Evolutionary conservation across 108 stramenopile species (phyloP), one percentile per base, ranked within the genome.

Genomic region (Fragilariopsis cylindrus): DNA sequence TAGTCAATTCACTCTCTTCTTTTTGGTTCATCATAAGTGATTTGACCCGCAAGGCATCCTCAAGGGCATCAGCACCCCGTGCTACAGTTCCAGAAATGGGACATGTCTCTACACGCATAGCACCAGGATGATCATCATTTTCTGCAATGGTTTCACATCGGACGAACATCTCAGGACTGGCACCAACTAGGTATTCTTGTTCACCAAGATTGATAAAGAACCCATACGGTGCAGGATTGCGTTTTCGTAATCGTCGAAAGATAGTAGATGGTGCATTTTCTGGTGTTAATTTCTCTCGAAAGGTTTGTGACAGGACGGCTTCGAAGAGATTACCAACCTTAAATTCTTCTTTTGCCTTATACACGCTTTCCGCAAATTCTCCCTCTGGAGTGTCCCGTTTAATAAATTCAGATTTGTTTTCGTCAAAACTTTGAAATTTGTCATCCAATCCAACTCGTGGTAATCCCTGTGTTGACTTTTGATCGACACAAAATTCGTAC

Each of bases 31-130:
- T 96, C 63, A 99, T 94, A 47, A 99, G 76, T 49, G 90, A 85
- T 75, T 95, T 94, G 43, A 99, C 92, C 8, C 91, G 81, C 72
- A 85, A 83, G 4, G 98, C 97, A 78, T 99, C 98, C 74, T 99
- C 98, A 60, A 99, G 84, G n/a, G 98, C 97, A 80, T 98, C 93
- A n/a, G 84, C 89, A 41, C 97, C 97, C 19, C 98, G 88, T 13
- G 93, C 96, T n/a, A 99, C 97, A 7, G 97, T 99, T 69, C 98
- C 98, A n/a, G 96, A 97, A 80, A 99, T 99, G 46, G 98, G 98
- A 79, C 97, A 98, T 21, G 98, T 97, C 83, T 99, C 98, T 2
- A 99, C 98, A 46, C 98, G 87, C 60, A 98, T 68, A 9, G 95
- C 95, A 46, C 89, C 89, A 3, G 88, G 87, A 46, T 87, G 76